phyloP scores from a whole-genome alignment of 2,329 filamentous ascomycete genomes.

The Aureobasidium pullulans region DNA sequence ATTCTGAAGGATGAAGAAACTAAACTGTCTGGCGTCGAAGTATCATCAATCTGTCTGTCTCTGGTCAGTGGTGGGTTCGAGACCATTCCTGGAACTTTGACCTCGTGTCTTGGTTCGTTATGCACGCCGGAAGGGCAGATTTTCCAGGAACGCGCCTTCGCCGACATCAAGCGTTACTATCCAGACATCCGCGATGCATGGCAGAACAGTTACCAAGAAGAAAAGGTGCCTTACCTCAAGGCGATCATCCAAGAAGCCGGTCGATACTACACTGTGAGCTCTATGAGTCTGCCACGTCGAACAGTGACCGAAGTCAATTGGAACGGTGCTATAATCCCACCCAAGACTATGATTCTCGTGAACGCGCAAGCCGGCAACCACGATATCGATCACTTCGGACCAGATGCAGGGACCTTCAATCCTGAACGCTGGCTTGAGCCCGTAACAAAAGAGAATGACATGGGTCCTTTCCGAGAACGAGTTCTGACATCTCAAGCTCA shows the following conservation, averaged over 20 bases:
- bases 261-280: slow-evolving; percentile 47
- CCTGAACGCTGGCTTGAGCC: slow-evolving; percentile 43
- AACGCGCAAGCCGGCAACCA: slow-evolving; percentile 51
- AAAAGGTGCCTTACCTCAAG: slow-evolving; percentile 43
- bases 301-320: slow-evolving; percentile 45
- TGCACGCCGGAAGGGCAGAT: slow-evolving; percentile 41
- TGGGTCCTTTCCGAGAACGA: slow-evolving; percentile 3
- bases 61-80: slow-evolving; percentile 49
- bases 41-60: slow-evolving; percentile 46
- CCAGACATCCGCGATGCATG: slow-evolving; percentile 42
- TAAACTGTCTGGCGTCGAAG: slow-evolving; percentile 46
- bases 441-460: slow-evolving; percentile 19
- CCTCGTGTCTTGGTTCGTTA: slow-evolving; percentile 44
- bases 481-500: slow-evolving; percentile 30
- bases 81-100: slow-evolving; percentile 48
- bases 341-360: slow-evolving; percentile 48
- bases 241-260: slow-evolving; percentile 47
- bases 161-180: slow-evolving; percentile 44
- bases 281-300: slow-evolving; percentile 47
- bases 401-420: slow-evolving; percentile 39
- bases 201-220: slow-evolving; percentile 36
- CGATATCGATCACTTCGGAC: slow-evolving; percentile 44
- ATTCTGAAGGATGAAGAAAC: slow-evolving; percentile 50
- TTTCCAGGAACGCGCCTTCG: slow-evolving; percentile 47
- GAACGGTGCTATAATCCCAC: slow-evolving; percentile 45